Evolutionary conservation across 176 grass and related monocot genomes (phyloP), one percentile per base, ranked within the genome.

Genomic region (Areca catechu): DNA sequence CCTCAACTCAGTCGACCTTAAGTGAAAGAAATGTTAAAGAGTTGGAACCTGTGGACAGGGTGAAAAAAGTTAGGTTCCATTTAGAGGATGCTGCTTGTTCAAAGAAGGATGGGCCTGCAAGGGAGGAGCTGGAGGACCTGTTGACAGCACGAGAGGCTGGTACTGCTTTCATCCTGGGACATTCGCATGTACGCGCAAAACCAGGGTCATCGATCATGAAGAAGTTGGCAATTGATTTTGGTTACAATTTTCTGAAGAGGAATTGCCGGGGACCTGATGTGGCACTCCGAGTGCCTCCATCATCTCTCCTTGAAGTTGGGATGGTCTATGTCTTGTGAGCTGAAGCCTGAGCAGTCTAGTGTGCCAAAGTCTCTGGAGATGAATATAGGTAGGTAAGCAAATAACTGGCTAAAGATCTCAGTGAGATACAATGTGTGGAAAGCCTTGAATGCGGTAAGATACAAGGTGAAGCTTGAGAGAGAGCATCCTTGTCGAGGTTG

Each of bases 271-370:
- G 62, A 27, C 62, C 62, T 4, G 22, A 65, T 3, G 62, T 65
- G 62, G 48, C 62, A 14, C 62, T 65, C 7, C 16, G 47, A 65
- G 7, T 65, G 20, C 62, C 62, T 51, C 62, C 62, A 50, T 48
- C 49, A 17, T 65, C 62, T 10, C 62, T 65, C 43, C 62, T 65
- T 27, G 62, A 65, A 65, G 62, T 65, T n/a, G 48, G 62, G 5
- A 25, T 65, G 62, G 20, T 65, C 9, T 65, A 65, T 65, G 20
- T 51, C 10, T 18, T 65, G 22, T 65, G 24, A 51, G 21, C 15
- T 18, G 62, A 51, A 64, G 16, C 24, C 15, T 15, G 56, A n/a
- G 24, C 4, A 5, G 25, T 34, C 30, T 34, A 14, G 1, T 43
- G 34, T 43, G 34, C 34, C 7, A 43, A 30, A 30, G 2, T 43